These are phyloP conservation scores for Plasmodium gaboni DNA, from an alignment of 169 alveolate species.

Conservation along the genomic window DNA sequence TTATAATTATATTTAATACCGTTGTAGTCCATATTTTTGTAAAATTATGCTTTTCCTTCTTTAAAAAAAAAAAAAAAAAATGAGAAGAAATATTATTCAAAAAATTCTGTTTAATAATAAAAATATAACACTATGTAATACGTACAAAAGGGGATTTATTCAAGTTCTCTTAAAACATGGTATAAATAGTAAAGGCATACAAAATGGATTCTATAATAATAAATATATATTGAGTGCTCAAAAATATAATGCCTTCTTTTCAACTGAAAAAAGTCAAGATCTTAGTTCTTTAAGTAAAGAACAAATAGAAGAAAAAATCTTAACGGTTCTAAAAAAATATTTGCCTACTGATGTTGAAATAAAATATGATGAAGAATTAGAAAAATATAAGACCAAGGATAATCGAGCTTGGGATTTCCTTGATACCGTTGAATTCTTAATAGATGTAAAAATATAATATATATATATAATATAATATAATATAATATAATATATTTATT, in stretches of 20 bases:
- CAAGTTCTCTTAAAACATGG: constrained; percentile 30
- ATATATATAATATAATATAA: neutral
- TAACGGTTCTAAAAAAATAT: constrained; percentile 66
- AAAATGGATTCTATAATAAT: constrained; percentile 16
- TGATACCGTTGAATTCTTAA: constrained; percentile 74
- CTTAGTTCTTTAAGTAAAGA: constrained; percentile 35
- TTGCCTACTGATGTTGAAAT: constrained; percentile 42
- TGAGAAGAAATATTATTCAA: constrained; percentile 60
- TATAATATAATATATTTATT: neutral
- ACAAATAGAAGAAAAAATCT: constrained; percentile 67
- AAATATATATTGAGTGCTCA: constrained; percentile 13
- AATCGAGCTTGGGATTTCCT: constrained; percentile 74
- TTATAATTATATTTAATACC: no score
- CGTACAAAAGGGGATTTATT: constrained; percentile 26
- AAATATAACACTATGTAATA: constrained; percentile 15
- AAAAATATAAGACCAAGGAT: constrained; percentile 71
- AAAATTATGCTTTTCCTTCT: constrained; percentile 3
- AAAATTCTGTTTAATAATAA: constrained; percentile 10
- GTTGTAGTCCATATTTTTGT: constrained; percentile 2
- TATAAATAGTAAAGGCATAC: constrained; percentile 9
- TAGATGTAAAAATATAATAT: constrained; percentile 44
- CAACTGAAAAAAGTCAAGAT: constrained; percentile 44
- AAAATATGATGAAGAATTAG: constrained; percentile 72
- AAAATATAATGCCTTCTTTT: constrained; percentile 4
- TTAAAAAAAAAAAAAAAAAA: constrained; percentile 3